A percentile compares a stretch with the other conserved stretches of the same genome.
These are phyloP conservation scores for Fusarium chlamydosporum DNA, from an alignment of 2,329 filamentous ascomycete genomes.

Conservation along the genomic window DNA sequence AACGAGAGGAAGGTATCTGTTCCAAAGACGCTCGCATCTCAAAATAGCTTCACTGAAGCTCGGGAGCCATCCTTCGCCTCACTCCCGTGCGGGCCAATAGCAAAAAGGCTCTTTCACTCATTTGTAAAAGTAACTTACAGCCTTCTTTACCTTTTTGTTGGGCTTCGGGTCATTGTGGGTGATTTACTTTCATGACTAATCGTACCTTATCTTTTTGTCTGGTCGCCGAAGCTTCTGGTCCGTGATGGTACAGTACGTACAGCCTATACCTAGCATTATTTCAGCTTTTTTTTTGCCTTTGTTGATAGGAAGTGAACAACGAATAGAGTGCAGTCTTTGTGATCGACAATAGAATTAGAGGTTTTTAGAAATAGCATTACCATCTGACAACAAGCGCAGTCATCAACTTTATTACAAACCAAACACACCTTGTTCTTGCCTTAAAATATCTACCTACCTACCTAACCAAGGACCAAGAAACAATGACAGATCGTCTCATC, in stretches of 20 bases:
- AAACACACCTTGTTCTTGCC: constrained; percentile 1
- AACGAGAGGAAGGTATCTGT: not conserved
- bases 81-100: too few species aligned
- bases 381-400: not conserved
- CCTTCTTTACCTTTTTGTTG: not conserved
- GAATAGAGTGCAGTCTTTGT: constrained; percentile 6
- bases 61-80: not conserved
- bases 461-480: constrained; percentile 14
- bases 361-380: not conserved
- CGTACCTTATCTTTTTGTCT: constrained; percentile 8
- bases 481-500: constrained; percentile 36
- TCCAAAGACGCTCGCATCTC: not conserved
- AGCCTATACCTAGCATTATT: not conserved
- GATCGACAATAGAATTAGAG: constrained; percentile 17
- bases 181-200: constrained; percentile 33
- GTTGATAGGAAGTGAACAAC: constrained; percentile 19
- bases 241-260: constrained; percentile 30
- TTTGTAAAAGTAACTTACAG: too few species aligned
- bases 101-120: not conserved
- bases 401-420: constrained; percentile 28
- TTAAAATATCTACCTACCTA: too few species aligned
- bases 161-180: not conserved
- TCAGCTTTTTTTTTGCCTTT: constrained; percentile 2
- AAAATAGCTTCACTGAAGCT: constrained; percentile 19
- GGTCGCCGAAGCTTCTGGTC: constrained; percentile 44